phyloP scores from a whole-genome alignment of 345 rosid species.

The Corchorus olitorius region DNA sequence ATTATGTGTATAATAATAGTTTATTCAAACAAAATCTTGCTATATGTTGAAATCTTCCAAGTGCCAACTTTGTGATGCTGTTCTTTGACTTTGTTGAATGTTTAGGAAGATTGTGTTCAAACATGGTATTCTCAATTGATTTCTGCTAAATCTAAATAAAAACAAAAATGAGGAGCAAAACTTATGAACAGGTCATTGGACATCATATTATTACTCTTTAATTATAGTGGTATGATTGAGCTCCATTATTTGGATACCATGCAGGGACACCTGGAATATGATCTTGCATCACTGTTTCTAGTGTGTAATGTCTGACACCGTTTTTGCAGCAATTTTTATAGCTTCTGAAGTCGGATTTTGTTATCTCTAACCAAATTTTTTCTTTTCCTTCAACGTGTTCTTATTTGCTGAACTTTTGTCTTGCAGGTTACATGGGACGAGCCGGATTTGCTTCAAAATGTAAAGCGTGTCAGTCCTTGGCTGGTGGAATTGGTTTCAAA shows the following conservation, averaged over 20 bases:
- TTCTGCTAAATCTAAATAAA: background rate
- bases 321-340: background rate
- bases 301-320: background rate
- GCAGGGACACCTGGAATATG: background rate
- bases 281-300: background rate
- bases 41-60: background rate
- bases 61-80: background rate
- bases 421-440: constrained; percentile 79
- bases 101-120: constrained; percentile 9
- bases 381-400: constrained; percentile 17
- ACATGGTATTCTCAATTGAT: background rate
- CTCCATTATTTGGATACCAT: background rate
- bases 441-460: constrained; percentile 74
- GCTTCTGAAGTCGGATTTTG: background rate
- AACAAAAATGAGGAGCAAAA: background rate
- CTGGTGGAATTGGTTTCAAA: constrained; percentile 71
- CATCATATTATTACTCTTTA: background rate
- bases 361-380: background rate
- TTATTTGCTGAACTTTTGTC: constrained; percentile 6
- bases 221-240: background rate
- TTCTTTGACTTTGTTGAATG: constrained; percentile 12
- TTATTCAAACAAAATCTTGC: background rate
- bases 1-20: background rate
- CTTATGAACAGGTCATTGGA: background rate
- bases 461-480: constrained; percentile 77